Evolutionary conservation across 257 asterid species (phyloP), one percentile per base, ranked within the genome.

Genomic region (Cynanchum wilfordii): DNA sequence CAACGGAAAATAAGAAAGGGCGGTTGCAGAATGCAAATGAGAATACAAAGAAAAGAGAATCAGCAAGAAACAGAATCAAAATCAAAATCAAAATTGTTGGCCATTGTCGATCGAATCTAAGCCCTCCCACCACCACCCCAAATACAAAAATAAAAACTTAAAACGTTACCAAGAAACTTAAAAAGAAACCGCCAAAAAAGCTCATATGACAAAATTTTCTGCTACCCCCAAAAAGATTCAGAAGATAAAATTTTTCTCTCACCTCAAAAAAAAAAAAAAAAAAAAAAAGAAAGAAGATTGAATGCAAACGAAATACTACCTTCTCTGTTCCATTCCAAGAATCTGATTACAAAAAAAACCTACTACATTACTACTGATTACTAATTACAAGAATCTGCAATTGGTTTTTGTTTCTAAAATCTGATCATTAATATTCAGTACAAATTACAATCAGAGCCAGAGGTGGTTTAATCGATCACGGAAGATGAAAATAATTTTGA

Each of bases 151-250:
- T 19, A 49, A 47, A 27, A 12, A 1, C 17, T 25, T 59, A 11
- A 52, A 29, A 66, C 60, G 69, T 71, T 40, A 55, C 56, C 55
- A 65, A 71, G 55, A 52, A 16, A 45, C 30, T 42, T 33, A 44
- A 71, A 44, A 47, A 29, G 69, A 71, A 77, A 64, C 77, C 69
- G 80, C 77, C 76, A 77, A 71, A 70, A 50, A 38, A 49, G 55
- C n/a, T 2, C 49, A 64, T 16, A 64, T 36, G 27, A 45, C 12
- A 3, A n/a, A n/a, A 36, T 17, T 24, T 7, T 10, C 29, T n/a
- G 10, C 4, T 22, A 12, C 3, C 52, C 52, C 52, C 3, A 13
- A 50, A 50, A 15, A 50, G 4, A 33, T 3, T 33, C 36, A 71
- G n/a, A 64, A 45, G 38, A 33, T 5, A 33, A 24, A 29, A 10